phyloP scores from a whole-genome alignment of 805 yeast genomes.

The Candida awuae region DNA sequence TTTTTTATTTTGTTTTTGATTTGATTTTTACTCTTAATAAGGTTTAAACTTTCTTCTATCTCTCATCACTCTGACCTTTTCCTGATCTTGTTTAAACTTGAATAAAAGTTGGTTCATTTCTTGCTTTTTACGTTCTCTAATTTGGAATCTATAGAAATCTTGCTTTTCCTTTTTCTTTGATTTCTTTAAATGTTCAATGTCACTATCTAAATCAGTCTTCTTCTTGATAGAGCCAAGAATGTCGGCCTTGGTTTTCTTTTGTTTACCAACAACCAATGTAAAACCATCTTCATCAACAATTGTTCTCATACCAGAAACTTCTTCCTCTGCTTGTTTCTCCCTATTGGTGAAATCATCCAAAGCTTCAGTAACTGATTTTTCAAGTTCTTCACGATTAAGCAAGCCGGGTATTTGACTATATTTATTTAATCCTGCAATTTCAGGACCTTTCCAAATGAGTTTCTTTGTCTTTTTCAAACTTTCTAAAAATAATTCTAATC shows the following conservation, averaged over 20 bases:
- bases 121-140: slow-evolving; percentile 84
- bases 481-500: slow-evolving; percentile 54
- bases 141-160: slow-evolving; percentile 94
- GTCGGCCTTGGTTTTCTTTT: slow-evolving; percentile 72
- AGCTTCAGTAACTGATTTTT: slow-evolving; percentile 48
- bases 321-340: slow-evolving; percentile 56
- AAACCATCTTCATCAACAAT: slow-evolving; percentile 91
- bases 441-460: slow-evolving; percentile 34
- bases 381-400: slow-evolving; percentile 44
- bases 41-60: slow-evolving; percentile 83
- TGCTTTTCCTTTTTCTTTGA: slow-evolving; percentile 68
- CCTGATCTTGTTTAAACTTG: slow-evolving; percentile 88
- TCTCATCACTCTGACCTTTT: slow-evolving; percentile 66
- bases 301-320: slow-evolving; percentile 45
- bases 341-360: slow-evolving; percentile 61
- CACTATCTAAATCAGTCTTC: slow-evolving; percentile 23
- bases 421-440: slow-evolving; percentile 28
- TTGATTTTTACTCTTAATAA: slow-evolving; percentile 43
- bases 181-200: slow-evolving; percentile 37
- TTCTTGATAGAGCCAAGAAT: slow-evolving; percentile 44
- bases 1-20: too few species aligned
- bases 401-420: slow-evolving; percentile 36
- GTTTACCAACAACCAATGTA: slow-evolving; percentile 81
- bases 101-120: slow-evolving; percentile 82
- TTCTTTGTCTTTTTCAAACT: slow-evolving; percentile 45